Base-by-base conservation (phyloP, 2,329 filamentous ascomycete species). In the Fusarium musae region DNA sequence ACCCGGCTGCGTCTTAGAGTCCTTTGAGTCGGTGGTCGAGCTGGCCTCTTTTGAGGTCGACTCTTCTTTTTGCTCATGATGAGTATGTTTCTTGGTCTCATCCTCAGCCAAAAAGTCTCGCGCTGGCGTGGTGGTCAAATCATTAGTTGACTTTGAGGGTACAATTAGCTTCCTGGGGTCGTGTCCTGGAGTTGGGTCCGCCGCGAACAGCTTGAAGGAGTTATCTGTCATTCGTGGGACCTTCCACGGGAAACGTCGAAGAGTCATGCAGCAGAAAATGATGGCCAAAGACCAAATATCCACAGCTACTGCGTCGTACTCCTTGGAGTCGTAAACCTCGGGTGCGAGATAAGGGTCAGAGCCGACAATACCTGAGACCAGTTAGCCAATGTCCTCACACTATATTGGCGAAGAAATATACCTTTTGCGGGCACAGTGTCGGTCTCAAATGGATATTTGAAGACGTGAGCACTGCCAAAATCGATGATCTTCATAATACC, bases 401-500 rank as follows among this genome's bases (percentile, higher is more conserved):
- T 10, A 47, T 11, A 13, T 19, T 16, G 6, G 13, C 1, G 3
- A 17, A 36, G 13, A 23, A 32, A 63, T 78, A 39, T 77, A 83
- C 82, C 82, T 73, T 83, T 83, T 9, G 82, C 82, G 15, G 80
- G 76, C 26, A 83, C 82, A 12, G 78, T 80, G 47, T 77, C 94
- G 74, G 92, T 95, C 83, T 99, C 96, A 79, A 99, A 98, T 0
- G 96, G 96, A 86, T 99, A 99, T 78, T 93, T 92, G 85, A 97
- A 99, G 44, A 99, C 96, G 75, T 96, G 95, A 2, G 96, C 96
- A 84, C 95, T 98, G 32, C 96, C 96, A 83, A 99, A 99, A 82
- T 99, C 96, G 78, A 99, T 99, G 73, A 99, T 93, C 83, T 99
- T 99, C 95, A 99, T 97, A 77, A 99, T 98, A 5, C 96, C 96